Base-by-base conservation (phyloP, 106 monocot genomes). In the Dendrobium officinale region DNA sequence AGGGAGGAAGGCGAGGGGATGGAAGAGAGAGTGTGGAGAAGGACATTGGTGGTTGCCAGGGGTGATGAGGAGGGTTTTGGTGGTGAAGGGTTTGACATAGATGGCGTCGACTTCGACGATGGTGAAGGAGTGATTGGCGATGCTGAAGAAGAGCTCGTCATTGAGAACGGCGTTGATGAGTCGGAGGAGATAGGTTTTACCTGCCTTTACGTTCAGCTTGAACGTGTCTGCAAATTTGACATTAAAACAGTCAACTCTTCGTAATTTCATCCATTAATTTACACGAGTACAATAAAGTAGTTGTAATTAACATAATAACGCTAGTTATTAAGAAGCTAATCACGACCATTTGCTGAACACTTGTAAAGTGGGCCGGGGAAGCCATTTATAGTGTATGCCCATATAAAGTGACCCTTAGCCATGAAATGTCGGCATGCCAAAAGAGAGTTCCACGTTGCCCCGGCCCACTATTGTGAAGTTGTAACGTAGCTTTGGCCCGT, bases 141-240 rank as follows among this genome's bases (percentile, higher is more conserved):
- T 84, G 77, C 83, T 66, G 90, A 90, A 90, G 85, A 90, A 88
- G 81, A 88, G 85, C 64, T 90, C 90, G 26, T 85, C 84, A 40
- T 90, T 90, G 83, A 90, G 90, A 40, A 84, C 88, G 55, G 85
- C 83, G 81, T 90, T 90, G 83, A 87, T 84, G 27, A 90, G 55
- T 1, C 90, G 79, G 72, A 90, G 88, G 19, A 90, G 78, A 77
- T 90, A 90, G 6, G 85, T 85, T 45, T 81, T 82, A 8, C 85
- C 85, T 4, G 87, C 83, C 61, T 86, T 79, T 80, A 90, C 90
- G 73, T 77, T 87, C 22, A 90, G 77, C 66, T 85, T 90, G 81
- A 77, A 90, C 3, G 87, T 87, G 37, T 90, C 90, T 90, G 59
- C 8, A 73, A 55, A 0, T 51, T 51, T 51, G 51, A 15, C 51